phyloP scores from a whole-genome alignment of 768 basidiomycete species.

The Termitomyces sp. region DNA sequence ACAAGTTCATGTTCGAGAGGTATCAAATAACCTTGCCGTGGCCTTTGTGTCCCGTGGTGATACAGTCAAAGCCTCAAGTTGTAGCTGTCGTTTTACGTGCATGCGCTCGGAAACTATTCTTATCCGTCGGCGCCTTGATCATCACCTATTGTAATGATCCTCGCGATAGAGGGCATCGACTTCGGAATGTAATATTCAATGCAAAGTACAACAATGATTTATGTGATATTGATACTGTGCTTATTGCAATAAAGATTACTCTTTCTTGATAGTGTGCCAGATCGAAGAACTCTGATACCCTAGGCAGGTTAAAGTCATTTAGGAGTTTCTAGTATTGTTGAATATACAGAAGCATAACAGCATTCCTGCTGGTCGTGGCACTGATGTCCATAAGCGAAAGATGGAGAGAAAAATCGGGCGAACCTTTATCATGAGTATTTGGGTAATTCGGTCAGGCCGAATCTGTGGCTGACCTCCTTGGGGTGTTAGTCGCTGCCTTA shows the following conservation, averaged over 20 bases:
- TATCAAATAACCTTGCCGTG: neutral
- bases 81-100: neutral
- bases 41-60: neutral
- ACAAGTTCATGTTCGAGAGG: neutral
- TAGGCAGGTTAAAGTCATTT: too few relatives aligned
- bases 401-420: conserved; percentile 28
- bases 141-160: too few relatives aligned
- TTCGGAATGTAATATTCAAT: neutral
- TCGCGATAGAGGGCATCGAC: neutral
- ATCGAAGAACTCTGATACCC: too few relatives aligned
- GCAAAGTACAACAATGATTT: too few relatives aligned
- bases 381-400: conserved; percentile 31
- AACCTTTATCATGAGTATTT: conserved; percentile 13
- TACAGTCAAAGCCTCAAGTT: neutral
- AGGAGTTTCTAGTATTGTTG: too few relatives aligned
- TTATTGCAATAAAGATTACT: too few relatives aligned
- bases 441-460: neutral
- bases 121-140: neutral
- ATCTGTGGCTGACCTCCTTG: conserved; percentile 34
- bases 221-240: too few relatives aligned
- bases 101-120: neutral
- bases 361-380: conserved; percentile 30
- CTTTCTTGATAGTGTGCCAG: too few relatives aligned
- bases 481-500: conserved; percentile 37
- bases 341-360: conserved; percentile 22